Base-by-base conservation (phyloP, 2,329 filamentous ascomycete genomes). In the Rutstroemia sp. region DNA sequence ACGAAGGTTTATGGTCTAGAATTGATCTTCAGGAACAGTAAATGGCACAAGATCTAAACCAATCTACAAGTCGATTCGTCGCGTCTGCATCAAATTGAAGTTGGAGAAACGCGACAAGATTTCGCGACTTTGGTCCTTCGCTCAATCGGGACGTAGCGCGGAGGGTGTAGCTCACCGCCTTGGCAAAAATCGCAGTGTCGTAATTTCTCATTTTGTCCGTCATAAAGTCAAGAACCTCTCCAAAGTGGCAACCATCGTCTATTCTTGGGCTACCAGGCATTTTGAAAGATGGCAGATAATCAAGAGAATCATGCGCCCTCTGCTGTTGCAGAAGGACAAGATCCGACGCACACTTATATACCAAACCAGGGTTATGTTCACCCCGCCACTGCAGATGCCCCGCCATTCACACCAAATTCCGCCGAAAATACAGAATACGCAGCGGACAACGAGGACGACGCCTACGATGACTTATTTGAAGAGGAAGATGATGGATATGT, bases 401-500 rank as follows among this genome's bases (percentile, higher is more conserved):
- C 65, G 51, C 62, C 65, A 60, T 61, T 67, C 62, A 68, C 69
- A 63, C 61, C 65, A 12, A 60, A 58, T 46, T 67, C 63, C 37
- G 60, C 60, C 23, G 63, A 58, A 48, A 62, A 67, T 39, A 67
- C 67, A 47, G 69, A 69, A 55, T 66, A 67, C 53, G 65, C 67
- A 12, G 68, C 66, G 3, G 67, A 69, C 56, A 66, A 65, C 54
- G 72, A 75, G 45, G 72, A 75, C 37, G 73, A 77, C 48, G 73
- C 72, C 4, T 68, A 73, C 47, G 71, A 74, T 58, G 71, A 75
- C 59, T 71, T 78, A 42, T 75, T 79, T 37, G 77, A 83, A 6
- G 83, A 85, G 9, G 76, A 84, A 45, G 81, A 84, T 57, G 82
- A 84, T 58, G 80, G 88, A 54, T 78, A 80, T 59, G 78, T 81